These are phyloP conservation scores for Pseudocercospora fijiensis DNA, from an alignment of 2,329 filamentous ascomycete species.

Conservation along the genomic window DNA sequence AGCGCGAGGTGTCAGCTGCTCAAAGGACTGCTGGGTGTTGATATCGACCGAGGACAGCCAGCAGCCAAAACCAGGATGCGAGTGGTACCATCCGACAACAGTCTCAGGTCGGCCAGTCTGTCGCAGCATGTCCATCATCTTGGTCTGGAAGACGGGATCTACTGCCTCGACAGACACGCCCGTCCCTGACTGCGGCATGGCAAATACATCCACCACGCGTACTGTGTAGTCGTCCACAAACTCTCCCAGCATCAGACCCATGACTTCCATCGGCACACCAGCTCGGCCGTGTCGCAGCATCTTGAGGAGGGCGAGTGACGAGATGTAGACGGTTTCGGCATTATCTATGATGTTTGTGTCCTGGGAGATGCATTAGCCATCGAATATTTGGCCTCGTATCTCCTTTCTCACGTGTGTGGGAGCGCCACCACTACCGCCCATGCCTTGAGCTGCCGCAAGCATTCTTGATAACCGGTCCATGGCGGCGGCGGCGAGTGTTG, in stretches of 20 bases:
- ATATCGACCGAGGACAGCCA: slow-evolving; percentile 99
- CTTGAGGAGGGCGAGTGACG: slow-evolving; percentile 92
- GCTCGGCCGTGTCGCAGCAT: slow-evolving; percentile 97
- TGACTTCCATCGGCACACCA: slow-evolving; percentile 99
- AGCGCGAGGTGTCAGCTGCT: slow-evolving; percentile 93
- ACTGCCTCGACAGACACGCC: slow-evolving; percentile 98
- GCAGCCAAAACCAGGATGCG: slow-evolving; percentile 97
- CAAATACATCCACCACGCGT: slow-evolving; percentile 96
- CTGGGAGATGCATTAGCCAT: slow-evolving; percentile 47
- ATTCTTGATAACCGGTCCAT: slow-evolving; percentile 95
- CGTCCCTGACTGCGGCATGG: slow-evolving; percentile 98
- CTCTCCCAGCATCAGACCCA: slow-evolving; percentile 98
- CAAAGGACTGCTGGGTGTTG: slow-evolving; percentile 99
- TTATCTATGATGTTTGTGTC: slow-evolving; percentile 97
- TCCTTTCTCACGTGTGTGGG: slow-evolving; percentile 58
- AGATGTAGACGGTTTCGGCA: slow-evolving; percentile 99
- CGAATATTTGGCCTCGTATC: too few species aligned
- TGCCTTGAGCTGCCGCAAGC: slow-evolving; percentile 70
- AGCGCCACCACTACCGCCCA: slow-evolving; percentile 62
- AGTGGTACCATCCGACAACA: slow-evolving; percentile 99
- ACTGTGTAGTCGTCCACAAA: slow-evolving; percentile 99
- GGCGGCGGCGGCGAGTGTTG: slow-evolving; percentile 36
- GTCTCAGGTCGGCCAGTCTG: slow-evolving; percentile 97
- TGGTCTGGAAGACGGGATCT: slow-evolving; percentile 97
- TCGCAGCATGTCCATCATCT: slow-evolving; percentile 99